A percentile compares a stretch with the other conserved stretches of the same genome.
These are phyloP conservation scores for Penicillium nucicola DNA, from an alignment of 495 filamentous ascomycete species.

Conservation along the genomic window DNA sequence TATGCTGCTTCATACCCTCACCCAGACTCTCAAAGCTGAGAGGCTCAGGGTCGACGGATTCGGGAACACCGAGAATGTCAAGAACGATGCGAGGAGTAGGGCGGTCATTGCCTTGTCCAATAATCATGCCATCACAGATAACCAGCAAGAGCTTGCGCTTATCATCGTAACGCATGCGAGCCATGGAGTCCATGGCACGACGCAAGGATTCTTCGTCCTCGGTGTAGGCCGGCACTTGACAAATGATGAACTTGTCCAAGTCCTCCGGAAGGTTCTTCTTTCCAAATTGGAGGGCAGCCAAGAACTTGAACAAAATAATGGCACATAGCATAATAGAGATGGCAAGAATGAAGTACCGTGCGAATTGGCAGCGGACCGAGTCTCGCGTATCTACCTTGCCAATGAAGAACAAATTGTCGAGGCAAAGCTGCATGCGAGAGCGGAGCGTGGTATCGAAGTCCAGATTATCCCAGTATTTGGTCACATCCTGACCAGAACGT, in stretches of 20 bases:
- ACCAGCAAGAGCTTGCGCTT: conserved; percentile 49
- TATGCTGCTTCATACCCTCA: conserved; percentile 95
- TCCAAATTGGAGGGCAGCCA: conserved; percentile 91
- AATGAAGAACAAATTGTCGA: conserved; percentile 94
- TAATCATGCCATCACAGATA: conserved; percentile 71
- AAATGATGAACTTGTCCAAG: conserved; percentile 97
- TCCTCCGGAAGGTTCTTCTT: conserved; percentile 90
- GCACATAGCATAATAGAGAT: conserved; percentile 76
- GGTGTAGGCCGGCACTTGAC: conserved; percentile 95
- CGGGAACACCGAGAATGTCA: conserved; percentile 92
- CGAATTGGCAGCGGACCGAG: conserved; percentile 79
- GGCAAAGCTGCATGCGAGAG: conserved; percentile 72
- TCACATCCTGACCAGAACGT: conserved; percentile 74
- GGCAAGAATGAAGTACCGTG: conserved; percentile 88
- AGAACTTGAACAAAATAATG: conserved; percentile 93
- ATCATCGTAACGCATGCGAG: conserved; percentile 95
- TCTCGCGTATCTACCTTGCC: conserved; percentile 91
- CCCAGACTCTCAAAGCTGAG: conserved; percentile 96
- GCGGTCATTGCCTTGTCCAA: conserved; percentile 95
- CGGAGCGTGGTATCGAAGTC: conserved; percentile 51
- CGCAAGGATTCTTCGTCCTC: conserved; percentile 97
- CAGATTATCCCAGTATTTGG: conserved; percentile 75
- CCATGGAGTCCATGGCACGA: conserved; percentile 93
- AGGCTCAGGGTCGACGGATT: conserved; percentile 92
- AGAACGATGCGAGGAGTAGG: conserved; percentile 95